These are phyloP conservation scores for Colletotrichum costaricense DNA, from an alignment of 2,329 filamentous ascomycete genomes.

Conservation along the genomic window DNA sequence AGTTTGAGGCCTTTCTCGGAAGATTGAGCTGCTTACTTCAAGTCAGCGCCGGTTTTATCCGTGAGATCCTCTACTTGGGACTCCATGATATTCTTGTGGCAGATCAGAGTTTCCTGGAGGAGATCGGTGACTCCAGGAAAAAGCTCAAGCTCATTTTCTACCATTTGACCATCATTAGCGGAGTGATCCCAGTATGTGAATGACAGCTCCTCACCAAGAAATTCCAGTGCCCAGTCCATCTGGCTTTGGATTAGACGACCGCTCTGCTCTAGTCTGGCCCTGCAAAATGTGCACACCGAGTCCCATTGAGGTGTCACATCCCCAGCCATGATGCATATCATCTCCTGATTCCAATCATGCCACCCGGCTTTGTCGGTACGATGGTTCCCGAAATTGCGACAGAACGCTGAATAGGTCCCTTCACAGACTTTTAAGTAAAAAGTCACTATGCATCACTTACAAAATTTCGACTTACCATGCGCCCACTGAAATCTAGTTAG, in stretches of 20 bases:
- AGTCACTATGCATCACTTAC: not conserved
- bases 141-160: not conserved
- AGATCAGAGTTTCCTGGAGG: constrained; percentile 42
- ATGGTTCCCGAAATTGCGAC: constrained; percentile 52
- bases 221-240: constrained; percentile 20
- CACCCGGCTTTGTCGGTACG: constrained; percentile 40
- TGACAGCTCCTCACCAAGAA: constrained; percentile 31
- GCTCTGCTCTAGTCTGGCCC: not conserved
- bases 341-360: constrained; percentile 59
- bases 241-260: constrained; percentile 16
- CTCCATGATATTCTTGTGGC: constrained; percentile 42
- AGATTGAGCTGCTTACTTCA: constrained; percentile 11
- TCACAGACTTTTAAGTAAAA: constrained; percentile 1
- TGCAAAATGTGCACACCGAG: not conserved
- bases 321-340: constrained; percentile 48
- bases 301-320: constrained; percentile 49
- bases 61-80: constrained; percentile 42
- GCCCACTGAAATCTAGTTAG: not conserved
- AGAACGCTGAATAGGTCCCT: constrained; percentile 55
- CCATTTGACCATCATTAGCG: too few species aligned
- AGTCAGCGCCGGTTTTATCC: constrained; percentile 38
- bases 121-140: not conserved
- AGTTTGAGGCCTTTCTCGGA: not conserved
- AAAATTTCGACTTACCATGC: not conserved
- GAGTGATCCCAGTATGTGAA: not conserved